A percentile compares a stretch with the other conserved stretches of the same genome.
Evolutionary conservation across 2,329 filamentous ascomycete species (phyloP).

Genomic region (Diaporthe citriasiana): DNA sequence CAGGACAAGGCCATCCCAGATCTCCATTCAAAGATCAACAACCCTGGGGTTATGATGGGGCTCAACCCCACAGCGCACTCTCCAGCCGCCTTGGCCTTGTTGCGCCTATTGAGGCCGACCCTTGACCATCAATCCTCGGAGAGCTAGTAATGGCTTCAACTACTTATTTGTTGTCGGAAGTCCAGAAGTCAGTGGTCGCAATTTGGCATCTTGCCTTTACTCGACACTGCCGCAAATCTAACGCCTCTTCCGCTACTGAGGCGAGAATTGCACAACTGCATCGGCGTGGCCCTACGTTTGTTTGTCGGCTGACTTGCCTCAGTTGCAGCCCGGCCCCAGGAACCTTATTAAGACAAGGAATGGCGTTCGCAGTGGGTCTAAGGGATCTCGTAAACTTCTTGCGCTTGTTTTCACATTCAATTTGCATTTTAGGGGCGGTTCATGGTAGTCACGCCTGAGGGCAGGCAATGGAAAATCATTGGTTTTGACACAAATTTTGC

Average conservation of each 20-base stretch:
- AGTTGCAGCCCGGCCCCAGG: neutral
- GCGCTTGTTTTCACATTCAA: neutral
- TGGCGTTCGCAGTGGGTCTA: neutral
- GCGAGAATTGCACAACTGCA: neutral
- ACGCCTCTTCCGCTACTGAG: neutral
- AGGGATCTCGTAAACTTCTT: neutral
- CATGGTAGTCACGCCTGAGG: constrained; percentile 17
- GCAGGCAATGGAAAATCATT: constrained; percentile 20
- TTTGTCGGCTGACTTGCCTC: neutral
- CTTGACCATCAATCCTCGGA: neutral
- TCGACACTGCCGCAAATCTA: neutral
- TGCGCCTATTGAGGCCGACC: neutral
- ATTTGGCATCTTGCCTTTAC: neutral
- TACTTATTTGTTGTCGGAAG: neutral
- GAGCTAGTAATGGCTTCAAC: neutral
- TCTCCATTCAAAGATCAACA: too few relatives aligned
- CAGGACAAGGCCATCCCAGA: neutral
- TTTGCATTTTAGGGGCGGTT: constrained; percentile 7
- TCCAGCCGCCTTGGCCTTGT: neutral
- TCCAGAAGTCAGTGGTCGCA: neutral
- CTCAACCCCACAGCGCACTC: neutral
- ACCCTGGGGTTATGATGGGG: neutral
- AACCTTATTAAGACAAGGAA: neutral
- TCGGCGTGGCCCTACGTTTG: neutral
- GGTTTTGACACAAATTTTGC: constrained; percentile 7